Evolutionary conservation across 1,139 yeast species (phyloP).

Genomic region (Kodamaea sp.): DNA sequence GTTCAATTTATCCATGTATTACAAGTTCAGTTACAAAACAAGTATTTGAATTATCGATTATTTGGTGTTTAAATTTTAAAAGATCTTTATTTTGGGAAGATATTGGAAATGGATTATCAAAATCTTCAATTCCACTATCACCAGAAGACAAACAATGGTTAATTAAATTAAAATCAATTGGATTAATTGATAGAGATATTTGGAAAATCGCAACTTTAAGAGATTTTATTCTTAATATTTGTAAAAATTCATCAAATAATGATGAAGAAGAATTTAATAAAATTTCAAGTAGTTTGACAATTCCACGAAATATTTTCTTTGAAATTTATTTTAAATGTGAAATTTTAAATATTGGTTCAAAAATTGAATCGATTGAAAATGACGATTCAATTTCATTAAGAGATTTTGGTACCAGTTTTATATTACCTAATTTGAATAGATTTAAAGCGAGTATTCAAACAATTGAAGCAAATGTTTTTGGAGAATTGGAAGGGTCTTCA

Average conservation of each 20-base stretch:
- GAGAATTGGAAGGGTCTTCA: conserved; percentile 42
- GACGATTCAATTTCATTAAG: conserved; percentile 18
- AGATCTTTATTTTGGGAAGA: conserved; percentile 79
- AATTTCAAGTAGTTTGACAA: conserved; percentile 10
- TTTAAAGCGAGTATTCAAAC: conserved; percentile 53
- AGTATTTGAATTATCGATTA: conserved; percentile 59
- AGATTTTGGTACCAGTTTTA: conserved; percentile 20
- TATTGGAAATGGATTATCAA: conserved; percentile 13
- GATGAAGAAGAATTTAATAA: conserved; percentile 10
- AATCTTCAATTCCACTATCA: neutral
- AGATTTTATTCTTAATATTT: conserved; percentile 63
- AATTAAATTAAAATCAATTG: conserved; percentile 62
- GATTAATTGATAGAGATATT: conserved; percentile 64
- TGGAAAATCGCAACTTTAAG: conserved; percentile 80
- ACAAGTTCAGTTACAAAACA: conserved; percentile 64
- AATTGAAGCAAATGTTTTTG: conserved; percentile 58
- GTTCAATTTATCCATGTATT: conserved; percentile 58
- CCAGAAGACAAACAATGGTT: conserved; percentile 77
- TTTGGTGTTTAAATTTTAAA: conserved; percentile 68
- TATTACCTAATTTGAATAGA: conserved; percentile 32
- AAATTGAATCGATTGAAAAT: conserved; percentile 19
- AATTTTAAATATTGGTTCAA: conserved; percentile 17
- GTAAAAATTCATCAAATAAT: conserved; percentile 23
- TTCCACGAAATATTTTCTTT: conserved; percentile 65
- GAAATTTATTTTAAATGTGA: conserved; percentile 54